Evolutionary conservation across 2,329 filamentous ascomycete genomes (phyloP), one percentile per base, ranked within the genome.

Genomic region (Parafenestella ontariensis): DNA sequence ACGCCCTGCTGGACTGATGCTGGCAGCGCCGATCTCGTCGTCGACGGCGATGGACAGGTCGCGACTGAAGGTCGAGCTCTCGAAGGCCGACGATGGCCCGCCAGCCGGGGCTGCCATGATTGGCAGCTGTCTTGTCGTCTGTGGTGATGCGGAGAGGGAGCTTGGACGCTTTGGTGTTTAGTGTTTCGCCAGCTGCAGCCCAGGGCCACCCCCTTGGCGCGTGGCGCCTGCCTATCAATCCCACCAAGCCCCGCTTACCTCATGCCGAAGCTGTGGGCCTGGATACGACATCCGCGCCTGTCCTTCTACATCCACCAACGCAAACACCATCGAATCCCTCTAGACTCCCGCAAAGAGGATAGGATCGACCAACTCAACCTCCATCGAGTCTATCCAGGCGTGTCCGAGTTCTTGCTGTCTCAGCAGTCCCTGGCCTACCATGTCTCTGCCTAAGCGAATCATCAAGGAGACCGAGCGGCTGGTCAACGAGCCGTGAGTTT

Each of bases 391-490:
- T 29, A 45, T 49, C 40, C 44, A 37, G 46, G 28, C 39, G 43
- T 46, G 11, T 29, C 28, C 21, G 31, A 42, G 13, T 34, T 48
- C 23, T 43, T 46, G 44, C 18, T 24, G 44, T 46, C 59, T 45
- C 53, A 52, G 36, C 31, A 48, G 29, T 43, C 46, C 42, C 31
- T 49, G 44, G 33, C 49, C 43, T 29, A 48, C 50, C 21, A 68
- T 69, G 91, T 88, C 92, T 61, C 83, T 99, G 64, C 94, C 95
- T 28, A 99, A 99, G 84, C 86, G 95, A 74, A 99, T 99, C 73
- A 86, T 98, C 73, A 99, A 99, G 81, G 96, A 99, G 85, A 99
- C 95, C 18, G 94, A 99, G 81, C 89, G 95, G 73, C 85, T 99
- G 66, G 93, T 96, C 87, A 91, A 91, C 61, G 95, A 99, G 79